Base-by-base conservation (phyloP, 2,329 filamentous ascomycete species). In the Verticillium zaregamsianum region DNA sequence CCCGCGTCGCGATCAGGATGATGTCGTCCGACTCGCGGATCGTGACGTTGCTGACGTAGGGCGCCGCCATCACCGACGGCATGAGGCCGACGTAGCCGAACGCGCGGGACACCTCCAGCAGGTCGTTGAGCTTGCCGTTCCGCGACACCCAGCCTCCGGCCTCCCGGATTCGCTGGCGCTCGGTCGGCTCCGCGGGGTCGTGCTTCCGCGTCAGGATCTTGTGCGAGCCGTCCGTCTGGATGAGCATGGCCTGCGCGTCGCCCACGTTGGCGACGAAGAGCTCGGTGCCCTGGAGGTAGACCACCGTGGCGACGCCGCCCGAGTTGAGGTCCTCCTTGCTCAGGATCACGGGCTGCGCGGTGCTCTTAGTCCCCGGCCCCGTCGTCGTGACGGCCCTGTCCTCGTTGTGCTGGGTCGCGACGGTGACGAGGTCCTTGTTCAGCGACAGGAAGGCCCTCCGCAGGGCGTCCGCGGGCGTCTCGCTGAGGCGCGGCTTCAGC, bases 101-200 rank as follows among this genome's bases (percentile, higher is more conserved):
- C 1, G 95, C 94, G 56, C 95, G 86, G 28, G 94, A 98, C 11
- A 99, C 93, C 63, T 95, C 89, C 14, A 99, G 87, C 28, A 90
- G 78, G 71, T 99, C 95, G 70, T 99, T 98, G 57, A 99, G 82
- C 72, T 92, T 93, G 39, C 95, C 95, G 73, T 96, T 94, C 57
- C 95, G 88, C 20, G 94, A 97, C 11, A 99, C 95, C 82, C 92
- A 99, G 4, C 95, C 95, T 55, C 95, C 95, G 15, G 94, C 94
- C 72, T 97, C 92, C 45, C 95, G 89, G 68, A 99, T 97, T 20
- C 95, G 90, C 61, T 92, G 87, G 57, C 95, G 85, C 76, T 99
- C 95, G 25, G 80, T 81, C 1, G 90, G 84, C 71, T 97, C 93
- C 0, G 94, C 93, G 6, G 95, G 95, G 70, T 98, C 93, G 73